Conservation (phyloP, 2,329 filamentous ascomycete genomes). For the Zopfia rhizophila region DNA sequence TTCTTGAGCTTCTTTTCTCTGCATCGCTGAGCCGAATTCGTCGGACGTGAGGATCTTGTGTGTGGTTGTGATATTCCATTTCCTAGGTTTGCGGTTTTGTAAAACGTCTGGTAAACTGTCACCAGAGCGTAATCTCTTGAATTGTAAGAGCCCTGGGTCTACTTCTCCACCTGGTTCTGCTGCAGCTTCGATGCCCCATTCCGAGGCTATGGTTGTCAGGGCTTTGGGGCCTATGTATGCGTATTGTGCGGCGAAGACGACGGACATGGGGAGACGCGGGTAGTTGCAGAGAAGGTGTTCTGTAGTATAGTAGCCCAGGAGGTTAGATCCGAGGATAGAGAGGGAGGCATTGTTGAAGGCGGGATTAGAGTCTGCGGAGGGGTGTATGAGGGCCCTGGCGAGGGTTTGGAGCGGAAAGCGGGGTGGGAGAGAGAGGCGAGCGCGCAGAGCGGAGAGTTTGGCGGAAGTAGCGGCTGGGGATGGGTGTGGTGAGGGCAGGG, state of each 20-base stretch:
- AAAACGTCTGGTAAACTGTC: constrained; percentile 37
- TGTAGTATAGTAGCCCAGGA: constrained; percentile 88
- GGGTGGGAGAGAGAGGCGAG: constrained; percentile 82
- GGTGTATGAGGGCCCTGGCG: constrained; percentile 84
- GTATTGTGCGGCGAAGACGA: constrained; percentile 86
- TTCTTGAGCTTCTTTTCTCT: constrained; percentile 35
- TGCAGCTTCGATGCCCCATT: constrained; percentile 94
- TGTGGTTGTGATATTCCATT: constrained; percentile 58
- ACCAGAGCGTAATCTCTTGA: constrained; percentile 60
- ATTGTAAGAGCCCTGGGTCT: constrained; percentile 90
- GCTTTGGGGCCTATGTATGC: constrained; percentile 83
- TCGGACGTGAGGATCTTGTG: constrained; percentile 84
- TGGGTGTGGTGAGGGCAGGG: constrained; percentile 77
- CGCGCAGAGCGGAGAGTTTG: constrained; percentile 92
- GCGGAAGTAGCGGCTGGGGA: constrained; percentile 76
- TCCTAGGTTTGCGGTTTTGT: constrained; percentile 41
- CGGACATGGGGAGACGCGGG: constrained; percentile 88
- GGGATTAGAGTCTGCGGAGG: constrained; percentile 81
- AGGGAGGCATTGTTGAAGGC: constrained; percentile 91
- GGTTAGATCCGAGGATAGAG: constrained; percentile 79
- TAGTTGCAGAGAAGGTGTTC: constrained; percentile 91
- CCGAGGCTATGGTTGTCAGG: constrained; percentile 75
- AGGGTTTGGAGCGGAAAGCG: constrained; percentile 88
- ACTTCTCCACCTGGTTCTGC: constrained; percentile 89
- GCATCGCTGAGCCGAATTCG: constrained; percentile 78